Evolutionary conservation across 352 stramenopile genomes (phyloP), one percentile per base, ranked within the genome.

Genomic region (Aphanomyces stellatus): DNA sequence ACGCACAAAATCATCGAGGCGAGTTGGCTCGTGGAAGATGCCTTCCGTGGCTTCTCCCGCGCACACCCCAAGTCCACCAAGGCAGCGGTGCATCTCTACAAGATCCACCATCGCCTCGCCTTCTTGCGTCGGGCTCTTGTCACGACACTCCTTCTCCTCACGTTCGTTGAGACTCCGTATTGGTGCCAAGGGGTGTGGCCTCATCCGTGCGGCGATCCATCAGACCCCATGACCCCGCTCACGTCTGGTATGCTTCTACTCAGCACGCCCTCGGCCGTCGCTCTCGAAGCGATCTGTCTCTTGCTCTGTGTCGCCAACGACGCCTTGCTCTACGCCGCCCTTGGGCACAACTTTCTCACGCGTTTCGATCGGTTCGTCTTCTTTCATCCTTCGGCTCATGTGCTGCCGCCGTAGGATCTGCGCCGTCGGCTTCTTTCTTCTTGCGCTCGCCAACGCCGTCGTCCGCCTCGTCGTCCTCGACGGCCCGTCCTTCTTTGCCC

Each of bases 191-290:
- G 77, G n/a, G 17, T 30, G 19, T 37, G 22, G 55, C 46, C 34
- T n/a, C 37, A 59, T 59, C 41, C 60, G 71, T 94, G 85, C 62
- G 91, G 85, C 33, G 90, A 69, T 1, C 85, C 85, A 0, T 83
- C 82, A 60, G 90, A 91, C 30, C 83, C 83, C n/a, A 90, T 76
- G 2, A 94, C 83, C 5, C 85, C 72, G 25, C 91, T 53, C 41
- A 94, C 90, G 53, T 91, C 91, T 24, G 90, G 72, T 72, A 87
- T 81, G 41, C 90, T 90, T 22, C 82, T 82, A 5, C 77, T 78
- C 35, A 90, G 90, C n/a, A 90, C 69, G 24, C 80, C 81, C 22
- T 74, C 51, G 3, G 42, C 41, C 17, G 37, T 22, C 33, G n/a
- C 22, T 3, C n/a, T 67, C 22, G 60, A 49, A 22, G 17, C 41